Base-by-base conservation (phyloP, 1,284 basidiomycete species). In the Schizopora paradoxa region DNA sequence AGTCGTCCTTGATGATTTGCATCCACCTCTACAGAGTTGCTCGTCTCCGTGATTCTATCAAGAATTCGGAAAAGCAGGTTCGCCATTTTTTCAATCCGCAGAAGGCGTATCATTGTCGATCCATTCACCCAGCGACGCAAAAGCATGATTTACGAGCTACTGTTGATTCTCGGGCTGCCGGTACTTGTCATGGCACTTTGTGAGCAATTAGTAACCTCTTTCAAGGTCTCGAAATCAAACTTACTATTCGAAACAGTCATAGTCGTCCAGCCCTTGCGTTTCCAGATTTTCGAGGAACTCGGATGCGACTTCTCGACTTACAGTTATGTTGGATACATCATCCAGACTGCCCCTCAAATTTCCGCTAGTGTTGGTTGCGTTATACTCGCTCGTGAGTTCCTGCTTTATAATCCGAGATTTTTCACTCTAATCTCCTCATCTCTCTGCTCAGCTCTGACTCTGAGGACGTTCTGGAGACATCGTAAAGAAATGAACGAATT, bases 251-350 rank as follows among this genome's bases (percentile, higher is more conserved):
- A n/a, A n/a, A n/a, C n/a, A n/a, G n/a, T n/a, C n/a, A n/a, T n/a
- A n/a, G 13, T 40, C 37, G 37, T 40, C 18, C 37, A 40, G n/a
- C 19, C 11, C 13, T 14, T 22, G 19, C 37, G 37, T 14, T 40
- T 22, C 23, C 19, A 40, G 21, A 40, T 40, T 40, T 21, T 40
- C 25, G 37, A 40, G 25, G 37, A 40, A n/a, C 16, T 21, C 10
- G 37, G 37, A 11, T 40, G 37, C 10, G 33, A 16, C 33, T 10
- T 6, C 7, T 5, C 3, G 3, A 35, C 8, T 16, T n/a, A n/a
- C n/a, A n/a, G n/a, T n/a, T n/a, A n/a, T n/a, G n/a, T n/a, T n/a
- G n/a, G n/a, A n/a, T n/a, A n/a, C n/a, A n/a, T n/a, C n/a, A n/a
- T n/a, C n/a, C n/a, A n/a, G n/a, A n/a, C n/a, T n/a, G n/a, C n/a